Conservation (phyloP, 2,329 filamentous ascomycete species). For the Elsinoe arachidis region DNA sequence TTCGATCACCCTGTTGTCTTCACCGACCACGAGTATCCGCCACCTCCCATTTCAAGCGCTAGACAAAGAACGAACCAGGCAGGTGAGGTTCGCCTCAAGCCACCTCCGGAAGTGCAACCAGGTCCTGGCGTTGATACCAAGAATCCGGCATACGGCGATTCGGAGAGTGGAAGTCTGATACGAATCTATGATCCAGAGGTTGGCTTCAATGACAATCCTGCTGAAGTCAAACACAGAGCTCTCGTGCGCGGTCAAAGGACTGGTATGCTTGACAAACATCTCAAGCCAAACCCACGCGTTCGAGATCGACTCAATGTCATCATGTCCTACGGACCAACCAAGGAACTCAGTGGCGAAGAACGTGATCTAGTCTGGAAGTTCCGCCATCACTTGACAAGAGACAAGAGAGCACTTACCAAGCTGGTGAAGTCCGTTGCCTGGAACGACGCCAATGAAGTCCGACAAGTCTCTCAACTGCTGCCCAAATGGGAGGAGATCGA, state of each 20-base stretch:
- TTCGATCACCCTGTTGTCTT: conserved; percentile 97
- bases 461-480: conserved; percentile 81
- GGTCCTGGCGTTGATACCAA: conserved; percentile 72
- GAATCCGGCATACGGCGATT: conserved; percentile 36
- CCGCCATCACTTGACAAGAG: conserved; percentile 82
- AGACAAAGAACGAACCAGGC: conserved; percentile 45
- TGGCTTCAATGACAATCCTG: conserved; percentile 80
- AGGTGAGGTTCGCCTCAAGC: conserved; percentile 63
- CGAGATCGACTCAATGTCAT: conserved; percentile 87
- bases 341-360: conserved; percentile 78
- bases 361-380: conserved; percentile 98
- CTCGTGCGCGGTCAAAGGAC: conserved; percentile 88
- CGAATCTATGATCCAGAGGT: conserved; percentile 91
- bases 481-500: conserved; percentile 95
- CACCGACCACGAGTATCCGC: conserved; percentile 83
- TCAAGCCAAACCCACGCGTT: conserved; percentile 93
- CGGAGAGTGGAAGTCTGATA: conserved; percentile 55
- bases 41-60: conserved; percentile 71
- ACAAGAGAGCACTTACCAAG: conserved; percentile 82
- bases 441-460: conserved; percentile 74
- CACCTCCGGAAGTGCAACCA: conserved; percentile 78
- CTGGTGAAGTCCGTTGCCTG: conserved; percentile 98
- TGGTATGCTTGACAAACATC: conserved; percentile 85
- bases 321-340: conserved; percentile 85
- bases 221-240: conserved; percentile 87